These are phyloP conservation scores for Suhomyces emberorum DNA, from an alignment of 805 yeast species.

Conservation along the genomic window DNA sequence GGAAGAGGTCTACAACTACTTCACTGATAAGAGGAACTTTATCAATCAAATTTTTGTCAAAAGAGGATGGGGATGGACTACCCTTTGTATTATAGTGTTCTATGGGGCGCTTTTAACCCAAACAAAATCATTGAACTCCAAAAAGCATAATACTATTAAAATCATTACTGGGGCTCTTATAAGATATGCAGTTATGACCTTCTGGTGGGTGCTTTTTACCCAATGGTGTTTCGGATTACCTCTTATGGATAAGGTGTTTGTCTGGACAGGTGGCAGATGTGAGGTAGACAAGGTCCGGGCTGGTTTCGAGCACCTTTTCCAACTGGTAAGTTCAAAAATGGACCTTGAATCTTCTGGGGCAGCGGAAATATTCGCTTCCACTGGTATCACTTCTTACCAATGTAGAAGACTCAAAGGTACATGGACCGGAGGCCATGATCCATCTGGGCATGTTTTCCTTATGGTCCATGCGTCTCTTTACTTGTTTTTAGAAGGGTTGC, in stretches of 20 bases:
- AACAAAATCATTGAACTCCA: not conserved
- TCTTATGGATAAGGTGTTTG: slow-evolving; percentile 81
- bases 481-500: slow-evolving; percentile 61
- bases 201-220: slow-evolving; percentile 83
- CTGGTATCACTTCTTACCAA: slow-evolving; percentile 26
- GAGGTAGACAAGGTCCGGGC: slow-evolving; percentile 13
- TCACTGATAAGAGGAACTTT: slow-evolving; percentile 62
- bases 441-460: slow-evolving; percentile 89
- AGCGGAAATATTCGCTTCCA: slow-evolving; percentile 1
- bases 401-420: slow-evolving; percentile 48
- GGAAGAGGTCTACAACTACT: slow-evolving; percentile 48
- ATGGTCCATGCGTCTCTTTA: slow-evolving; percentile 64
- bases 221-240: slow-evolving; percentile 88
- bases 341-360: slow-evolving; percentile 1
- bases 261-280: slow-evolving; percentile 82
- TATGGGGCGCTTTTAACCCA: slow-evolving; percentile 16
- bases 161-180: slow-evolving; percentile 18
- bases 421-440: slow-evolving; percentile 92
- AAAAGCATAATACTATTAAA: not conserved
- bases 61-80: slow-evolving; percentile 92
- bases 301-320: slow-evolving; percentile 11
- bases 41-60: slow-evolving; percentile 78
- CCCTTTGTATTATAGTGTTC: slow-evolving; percentile 26
- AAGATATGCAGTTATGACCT: slow-evolving; percentile 54
- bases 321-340: not conserved